These are phyloP conservation scores for Vinca major DNA, from an alignment of 305 asterid species.

Conservation along the genomic window DNA sequence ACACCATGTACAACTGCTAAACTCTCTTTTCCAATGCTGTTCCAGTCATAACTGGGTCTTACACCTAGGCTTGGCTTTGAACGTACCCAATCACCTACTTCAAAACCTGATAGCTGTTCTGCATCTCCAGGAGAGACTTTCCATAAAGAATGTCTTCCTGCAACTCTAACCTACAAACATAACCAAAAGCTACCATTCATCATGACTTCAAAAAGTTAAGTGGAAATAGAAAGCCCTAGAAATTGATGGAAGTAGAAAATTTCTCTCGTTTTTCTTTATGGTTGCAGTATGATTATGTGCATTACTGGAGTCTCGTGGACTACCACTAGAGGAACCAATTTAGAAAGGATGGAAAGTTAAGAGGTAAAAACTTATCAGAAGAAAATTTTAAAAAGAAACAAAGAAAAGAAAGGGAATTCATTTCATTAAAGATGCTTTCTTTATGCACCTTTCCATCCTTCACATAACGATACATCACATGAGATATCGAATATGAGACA, in stretches of 20 bases:
- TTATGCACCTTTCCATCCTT: neutral
- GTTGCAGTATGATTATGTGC: neutral
- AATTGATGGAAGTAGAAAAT: neutral
- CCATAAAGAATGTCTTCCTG: slow-evolving; percentile 75
- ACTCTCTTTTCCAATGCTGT: slow-evolving; percentile 73
- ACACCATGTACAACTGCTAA: slow-evolving; percentile 80
- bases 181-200: slow-evolving; percentile 10
- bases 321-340: neutral
- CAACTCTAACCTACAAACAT: slow-evolving; percentile 56
- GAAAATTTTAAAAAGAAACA: neutral
- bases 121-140: slow-evolving; percentile 95
- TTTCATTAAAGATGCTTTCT: neutral
- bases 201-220: neutral
- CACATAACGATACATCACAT: neutral
- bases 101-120: slow-evolving; percentile 78
- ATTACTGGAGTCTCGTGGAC: neutral
- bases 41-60: slow-evolving; percentile 95
- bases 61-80: slow-evolving; percentile 74
- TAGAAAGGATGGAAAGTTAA: neutral
- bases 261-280: neutral
- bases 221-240: slow-evolving; percentile 1
- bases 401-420: neutral
- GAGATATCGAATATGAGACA: neutral
- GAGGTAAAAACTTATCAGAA: neutral
- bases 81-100: slow-evolving; percentile 98